phyloP scores from a whole-genome alignment of 2,329 filamentous ascomycete species.

The Fonsecaea nubica region DNA sequence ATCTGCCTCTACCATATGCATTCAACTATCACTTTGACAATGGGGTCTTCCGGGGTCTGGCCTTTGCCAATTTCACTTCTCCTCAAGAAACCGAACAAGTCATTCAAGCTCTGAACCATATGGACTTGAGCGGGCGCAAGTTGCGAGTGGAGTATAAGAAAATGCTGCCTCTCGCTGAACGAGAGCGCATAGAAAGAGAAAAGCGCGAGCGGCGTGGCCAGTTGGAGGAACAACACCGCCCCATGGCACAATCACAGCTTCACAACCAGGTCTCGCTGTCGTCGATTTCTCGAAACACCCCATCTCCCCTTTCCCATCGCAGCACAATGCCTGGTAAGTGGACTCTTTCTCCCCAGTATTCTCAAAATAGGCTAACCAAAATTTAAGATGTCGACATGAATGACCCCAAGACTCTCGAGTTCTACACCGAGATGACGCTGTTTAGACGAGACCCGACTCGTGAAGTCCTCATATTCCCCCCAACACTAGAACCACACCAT shows the following conservation, averaged over 20 bases:
- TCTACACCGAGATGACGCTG: slow-evolving; percentile 86
- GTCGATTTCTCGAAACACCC: slow-evolving; percentile 71
- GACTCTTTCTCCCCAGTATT: slow-evolving; percentile 10
- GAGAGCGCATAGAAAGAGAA: slow-evolving; percentile 94
- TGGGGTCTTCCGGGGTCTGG: slow-evolving; percentile 91
- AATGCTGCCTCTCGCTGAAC: slow-evolving; percentile 93
- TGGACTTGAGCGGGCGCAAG: slow-evolving; percentile 93
- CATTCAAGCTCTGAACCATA: slow-evolving; percentile 92
- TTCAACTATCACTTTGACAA: slow-evolving; percentile 98
- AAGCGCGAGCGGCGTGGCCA: slow-evolving; percentile 96
- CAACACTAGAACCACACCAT: slow-evolving; percentile 79
- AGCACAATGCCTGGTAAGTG: slow-evolving; percentile 51
- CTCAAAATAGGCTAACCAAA: slow-evolving; percentile 43
- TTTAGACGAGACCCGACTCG: slow-evolving; percentile 82
- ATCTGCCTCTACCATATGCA: slow-evolving; percentile 91
- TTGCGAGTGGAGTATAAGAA: slow-evolving; percentile 98
- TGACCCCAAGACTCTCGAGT: slow-evolving; percentile 82
- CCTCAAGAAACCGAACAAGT: slow-evolving; percentile 91
- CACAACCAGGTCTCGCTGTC: slow-evolving; percentile 88
- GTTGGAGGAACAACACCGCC: slow-evolving; percentile 94
- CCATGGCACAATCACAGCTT: slow-evolving; percentile 66
- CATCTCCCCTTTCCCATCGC: slow-evolving; percentile 70
- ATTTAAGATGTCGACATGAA: slow-evolving; percentile 82
- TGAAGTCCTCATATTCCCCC: slow-evolving; percentile 83
- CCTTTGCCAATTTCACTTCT: slow-evolving; percentile 98